phyloP scores from a whole-genome alignment of 805 yeast species.

The Saccharomycopsis vini region DNA sequence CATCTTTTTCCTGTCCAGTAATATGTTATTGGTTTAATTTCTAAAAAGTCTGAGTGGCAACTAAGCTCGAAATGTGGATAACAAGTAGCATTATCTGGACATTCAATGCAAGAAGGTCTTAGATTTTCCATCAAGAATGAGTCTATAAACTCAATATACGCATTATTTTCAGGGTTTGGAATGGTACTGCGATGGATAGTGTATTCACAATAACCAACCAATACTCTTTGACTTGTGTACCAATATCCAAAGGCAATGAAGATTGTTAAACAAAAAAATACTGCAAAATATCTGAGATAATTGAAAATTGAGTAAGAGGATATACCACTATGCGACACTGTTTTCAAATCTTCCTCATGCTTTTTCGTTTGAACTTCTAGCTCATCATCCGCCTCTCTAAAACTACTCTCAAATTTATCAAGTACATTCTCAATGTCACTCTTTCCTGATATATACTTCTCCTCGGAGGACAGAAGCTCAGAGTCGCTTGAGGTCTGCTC shows the following conservation, averaged over 20 bases:
- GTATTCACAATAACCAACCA: constrained; percentile 69
- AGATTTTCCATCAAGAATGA: constrained; percentile 34
- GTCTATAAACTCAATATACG: constrained; percentile 33
- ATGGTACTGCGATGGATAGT: constrained; percentile 41
- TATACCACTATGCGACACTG: too few relatives aligned
- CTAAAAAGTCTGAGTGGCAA: constrained; percentile 62
- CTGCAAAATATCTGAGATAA: constrained; percentile 22
- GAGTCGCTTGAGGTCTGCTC: too few relatives aligned
- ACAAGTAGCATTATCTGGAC: constrained; percentile 80
- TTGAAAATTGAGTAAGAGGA: constrained; percentile 3
- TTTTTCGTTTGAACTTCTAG: constrained; percentile 2
- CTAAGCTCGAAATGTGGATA: constrained; percentile 46
- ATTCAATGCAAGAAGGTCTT: constrained; percentile 59
- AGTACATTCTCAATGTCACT: not conserved
- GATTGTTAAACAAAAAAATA: constrained; percentile 31
- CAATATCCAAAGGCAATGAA: constrained; percentile 39
- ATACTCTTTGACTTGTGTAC: constrained; percentile 55
- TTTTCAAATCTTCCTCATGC: not conserved
- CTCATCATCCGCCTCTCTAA: constrained; percentile 11
- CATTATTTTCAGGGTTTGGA: constrained; percentile 24
- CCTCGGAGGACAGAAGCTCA: too few relatives aligned
- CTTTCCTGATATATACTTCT: too few relatives aligned
- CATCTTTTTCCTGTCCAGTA: constrained; percentile 56
- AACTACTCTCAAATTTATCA: constrained; percentile 4
- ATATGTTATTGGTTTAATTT: constrained; percentile 38